phyloP scores from a whole-genome alignment of 805 yeast species.

The Zygotorulaspora florentina region DNA sequence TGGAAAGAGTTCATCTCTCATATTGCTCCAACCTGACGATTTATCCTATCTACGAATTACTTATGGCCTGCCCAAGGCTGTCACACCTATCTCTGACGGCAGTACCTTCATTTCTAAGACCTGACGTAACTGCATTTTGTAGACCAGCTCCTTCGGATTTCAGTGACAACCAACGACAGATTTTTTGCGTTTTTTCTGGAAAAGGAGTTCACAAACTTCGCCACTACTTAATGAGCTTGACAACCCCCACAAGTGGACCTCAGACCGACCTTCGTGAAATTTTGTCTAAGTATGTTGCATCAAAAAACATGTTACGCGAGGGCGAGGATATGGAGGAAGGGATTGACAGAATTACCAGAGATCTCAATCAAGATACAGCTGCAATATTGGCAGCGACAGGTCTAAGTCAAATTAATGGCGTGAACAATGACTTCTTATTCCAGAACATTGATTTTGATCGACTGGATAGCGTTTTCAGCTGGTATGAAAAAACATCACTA shows the following conservation, averaged over 20 bases:
- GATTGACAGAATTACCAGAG: constrained; percentile 26
- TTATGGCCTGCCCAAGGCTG: constrained; percentile 76
- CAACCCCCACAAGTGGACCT: constrained; percentile 35
- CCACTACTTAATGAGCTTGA: constrained; percentile 51
- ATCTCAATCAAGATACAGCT: constrained; percentile 33
- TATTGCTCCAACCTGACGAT: constrained; percentile 80
- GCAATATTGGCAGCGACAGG: constrained; percentile 36
- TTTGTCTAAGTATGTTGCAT: constrained; percentile 27
- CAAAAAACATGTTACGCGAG: constrained; percentile 25
- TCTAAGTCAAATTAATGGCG: constrained; percentile 29
- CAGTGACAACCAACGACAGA: constrained; percentile 74
- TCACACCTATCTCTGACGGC: constrained; percentile 93
- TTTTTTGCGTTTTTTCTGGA: constrained; percentile 93
- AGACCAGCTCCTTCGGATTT: constrained; percentile 92
- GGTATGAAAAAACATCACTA: constrained; percentile 14
- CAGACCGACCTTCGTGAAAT: constrained; percentile 33
- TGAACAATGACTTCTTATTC: constrained; percentile 29
- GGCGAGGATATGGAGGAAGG: constrained; percentile 30
- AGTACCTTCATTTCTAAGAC: constrained; percentile 78
- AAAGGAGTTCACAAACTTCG: constrained; percentile 77
- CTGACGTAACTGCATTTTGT: constrained; percentile 81
- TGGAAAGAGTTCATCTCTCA: constrained; percentile 90
- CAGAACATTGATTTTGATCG: constrained; percentile 33
- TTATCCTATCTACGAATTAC: constrained; percentile 68
- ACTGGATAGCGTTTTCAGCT: constrained; percentile 28